phyloP scores from a whole-genome alignment of 2,329 filamentous ascomycete species.

The Tolypocladium sp. region DNA sequence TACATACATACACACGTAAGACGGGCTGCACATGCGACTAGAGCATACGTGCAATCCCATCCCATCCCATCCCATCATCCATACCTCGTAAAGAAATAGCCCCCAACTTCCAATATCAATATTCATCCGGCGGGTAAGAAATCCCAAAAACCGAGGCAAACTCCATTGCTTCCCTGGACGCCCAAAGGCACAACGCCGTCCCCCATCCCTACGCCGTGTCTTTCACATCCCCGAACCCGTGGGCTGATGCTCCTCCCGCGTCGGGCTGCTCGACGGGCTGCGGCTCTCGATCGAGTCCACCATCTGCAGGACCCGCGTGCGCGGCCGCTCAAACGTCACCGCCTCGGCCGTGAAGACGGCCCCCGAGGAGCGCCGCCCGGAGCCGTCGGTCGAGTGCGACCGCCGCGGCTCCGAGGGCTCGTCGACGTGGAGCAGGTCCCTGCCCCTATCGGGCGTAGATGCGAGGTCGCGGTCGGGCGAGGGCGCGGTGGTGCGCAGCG shows the following conservation, averaged over 20 bases:
- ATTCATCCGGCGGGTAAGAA: background rate
- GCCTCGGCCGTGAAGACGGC: constrained; percentile 36
- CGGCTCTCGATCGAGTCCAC: constrained; percentile 44
- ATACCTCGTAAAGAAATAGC: background rate
- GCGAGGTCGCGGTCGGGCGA: background rate
- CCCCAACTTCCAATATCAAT: background rate
- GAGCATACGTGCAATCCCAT: background rate
- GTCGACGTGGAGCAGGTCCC: constrained; percentile 4
- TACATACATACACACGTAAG: background rate
- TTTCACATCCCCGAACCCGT: too few relatives aligned
- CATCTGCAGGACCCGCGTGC: constrained; percentile 43
- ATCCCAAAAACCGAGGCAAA: background rate
- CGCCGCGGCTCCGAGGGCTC: constrained; percentile 8
- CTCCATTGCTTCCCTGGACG: background rate
- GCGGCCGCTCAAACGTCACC: constrained; percentile 30
- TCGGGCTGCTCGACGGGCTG: constrained; percentile 32
- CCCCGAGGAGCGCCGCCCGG: constrained; percentile 20
- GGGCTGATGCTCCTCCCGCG: background rate
- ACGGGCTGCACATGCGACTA: background rate
- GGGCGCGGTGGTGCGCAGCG: background rate
- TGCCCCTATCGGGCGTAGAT: background rate
- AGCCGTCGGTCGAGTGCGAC: constrained; percentile 19
- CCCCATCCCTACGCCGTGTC: too few relatives aligned
- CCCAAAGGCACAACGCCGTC: background rate
- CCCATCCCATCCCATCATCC: background rate